Percentiles rank a stretch among this genome's conserved stretches.
These are phyloP conservation scores for Monosporascus sp. DNA, from an alignment of 2,329 filamentous ascomycete genomes.

Conservation along the genomic window DNA sequence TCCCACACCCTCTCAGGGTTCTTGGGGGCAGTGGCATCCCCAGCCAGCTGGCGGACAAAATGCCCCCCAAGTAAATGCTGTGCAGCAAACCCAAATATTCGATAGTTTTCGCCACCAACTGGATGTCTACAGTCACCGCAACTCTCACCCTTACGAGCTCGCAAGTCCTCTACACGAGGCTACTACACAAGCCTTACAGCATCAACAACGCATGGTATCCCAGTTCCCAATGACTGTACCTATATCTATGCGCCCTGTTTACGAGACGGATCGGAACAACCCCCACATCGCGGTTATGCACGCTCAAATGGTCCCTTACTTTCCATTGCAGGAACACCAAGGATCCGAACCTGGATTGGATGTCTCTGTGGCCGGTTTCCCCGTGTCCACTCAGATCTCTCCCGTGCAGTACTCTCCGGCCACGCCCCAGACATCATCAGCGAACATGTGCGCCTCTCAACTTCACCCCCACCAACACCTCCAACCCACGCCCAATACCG, in stretches of 20 bases:
- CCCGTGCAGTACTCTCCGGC: conserved; percentile 53
- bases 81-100: conserved; percentile 51
- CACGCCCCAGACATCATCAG: conserved; percentile 46
- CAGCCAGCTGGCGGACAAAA: conserved; percentile 35
- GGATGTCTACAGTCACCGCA: conserved; percentile 38
- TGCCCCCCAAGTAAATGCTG: conserved; percentile 30
- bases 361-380: conserved; percentile 42
- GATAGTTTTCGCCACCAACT: conserved; percentile 50
- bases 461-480: too few species aligned
- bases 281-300: conserved; percentile 59
- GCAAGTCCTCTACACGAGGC: conserved; percentile 39
- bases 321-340: conserved; percentile 47
- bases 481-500: too few species aligned
- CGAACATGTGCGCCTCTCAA: conserved; percentile 51
- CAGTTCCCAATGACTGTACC: conserved; percentile 44
- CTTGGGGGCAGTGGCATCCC: conserved; percentile 45
- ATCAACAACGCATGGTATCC: conserved; percentile 44
- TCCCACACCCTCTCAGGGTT: conserved; percentile 52
- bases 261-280: conserved; percentile 57
- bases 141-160: conserved; percentile 43
- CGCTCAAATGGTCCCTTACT: conserved; percentile 44
- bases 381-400: conserved; percentile 52
- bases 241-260: conserved; percentile 43
- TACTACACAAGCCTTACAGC: conserved; percentile 35
- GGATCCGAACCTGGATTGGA: conserved; percentile 42